phyloP scores from a whole-genome alignment of 1,284 basidiomycete genomes.

The Fomitopsis betulina region DNA sequence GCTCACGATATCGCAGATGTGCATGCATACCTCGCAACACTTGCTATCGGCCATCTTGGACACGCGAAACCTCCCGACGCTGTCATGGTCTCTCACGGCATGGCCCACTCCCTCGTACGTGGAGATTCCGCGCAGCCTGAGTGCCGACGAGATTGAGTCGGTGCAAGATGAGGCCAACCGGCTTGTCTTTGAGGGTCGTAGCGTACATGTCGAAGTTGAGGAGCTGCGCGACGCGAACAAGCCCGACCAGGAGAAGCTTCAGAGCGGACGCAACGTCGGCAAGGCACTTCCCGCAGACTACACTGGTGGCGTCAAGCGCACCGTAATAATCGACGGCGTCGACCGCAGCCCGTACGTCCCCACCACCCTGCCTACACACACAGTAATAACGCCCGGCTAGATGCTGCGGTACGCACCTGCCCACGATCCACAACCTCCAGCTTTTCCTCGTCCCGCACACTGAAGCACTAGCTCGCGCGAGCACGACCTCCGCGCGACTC shows the following conservation, averaged over 20 bases:
- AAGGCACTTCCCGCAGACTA: slow-evolving; percentile 67
- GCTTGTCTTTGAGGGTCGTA: slow-evolving; percentile 59
- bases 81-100: slow-evolving; percentile 79
- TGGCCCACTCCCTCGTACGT: slow-evolving; percentile 71
- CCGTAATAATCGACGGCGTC: slow-evolving; percentile 76
- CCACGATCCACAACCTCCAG: slow-evolving; percentile 66
- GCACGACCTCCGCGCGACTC: slow-evolving; percentile 62
- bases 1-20: slow-evolving; percentile 47
- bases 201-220: slow-evolving; percentile 63
- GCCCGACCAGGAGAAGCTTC: slow-evolving; percentile 32
- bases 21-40: slow-evolving; percentile 81
- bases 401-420: slow-evolving; percentile 86
- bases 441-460: slow-evolving; percentile 67
- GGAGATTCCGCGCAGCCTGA: slow-evolving; percentile 71
- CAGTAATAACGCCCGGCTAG: slow-evolving; percentile 30
- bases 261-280: slow-evolving; percentile 42
- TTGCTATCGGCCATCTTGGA: slow-evolving; percentile 82
- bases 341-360: slow-evolving; percentile 71
- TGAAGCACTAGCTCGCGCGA: slow-evolving; percentile 53
- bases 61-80: slow-evolving; percentile 63
- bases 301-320: slow-evolving; percentile 75
- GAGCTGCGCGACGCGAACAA: slow-evolving; percentile 47
- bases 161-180: slow-evolving; percentile 68
- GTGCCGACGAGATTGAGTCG: slow-evolving; percentile 54
- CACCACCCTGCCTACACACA: not conserved